Percentiles rank a stretch among this genome's conserved stretches.
Conservation (phyloP, 441 rosid genomes). For the Corymbia calophylla region DNA sequence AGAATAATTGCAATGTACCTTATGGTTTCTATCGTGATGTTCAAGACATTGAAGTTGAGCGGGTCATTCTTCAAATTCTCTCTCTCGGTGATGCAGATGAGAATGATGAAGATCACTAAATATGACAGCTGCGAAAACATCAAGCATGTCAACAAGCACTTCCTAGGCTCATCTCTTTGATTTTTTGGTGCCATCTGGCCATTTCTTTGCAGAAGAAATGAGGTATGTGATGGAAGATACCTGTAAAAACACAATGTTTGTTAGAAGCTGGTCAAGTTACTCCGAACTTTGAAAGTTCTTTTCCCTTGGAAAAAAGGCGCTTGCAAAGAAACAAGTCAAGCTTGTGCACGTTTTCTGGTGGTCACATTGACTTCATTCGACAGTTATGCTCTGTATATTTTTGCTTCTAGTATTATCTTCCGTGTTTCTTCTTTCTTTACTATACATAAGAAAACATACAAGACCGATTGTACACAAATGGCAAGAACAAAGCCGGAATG, state of each 20-base stretch:
- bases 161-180: not conserved
- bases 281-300: not conserved
- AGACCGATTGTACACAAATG: not conserved
- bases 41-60: not conserved
- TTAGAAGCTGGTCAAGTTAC: not conserved
- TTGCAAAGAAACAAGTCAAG: not conserved
- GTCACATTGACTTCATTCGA: not conserved
- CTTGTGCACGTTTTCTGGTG: not conserved
- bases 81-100: not conserved
- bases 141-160: not conserved
- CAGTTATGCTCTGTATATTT: not conserved
- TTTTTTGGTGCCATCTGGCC: not conserved
- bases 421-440: not conserved
- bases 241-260: conserved; percentile 2
- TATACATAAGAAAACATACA: not conserved
- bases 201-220: not conserved
- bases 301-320: not conserved
- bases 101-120: not conserved
- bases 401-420: not conserved
- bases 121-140: not conserved
- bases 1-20: not conserved
- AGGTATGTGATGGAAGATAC: conserved; percentile 39
- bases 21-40: not conserved
- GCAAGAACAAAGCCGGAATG: not conserved
- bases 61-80: not conserved